These are phyloP conservation scores for Meyerozyma carpophila DNA, from an alignment of 1,139 yeast species.

Conservation along the genomic window DNA sequence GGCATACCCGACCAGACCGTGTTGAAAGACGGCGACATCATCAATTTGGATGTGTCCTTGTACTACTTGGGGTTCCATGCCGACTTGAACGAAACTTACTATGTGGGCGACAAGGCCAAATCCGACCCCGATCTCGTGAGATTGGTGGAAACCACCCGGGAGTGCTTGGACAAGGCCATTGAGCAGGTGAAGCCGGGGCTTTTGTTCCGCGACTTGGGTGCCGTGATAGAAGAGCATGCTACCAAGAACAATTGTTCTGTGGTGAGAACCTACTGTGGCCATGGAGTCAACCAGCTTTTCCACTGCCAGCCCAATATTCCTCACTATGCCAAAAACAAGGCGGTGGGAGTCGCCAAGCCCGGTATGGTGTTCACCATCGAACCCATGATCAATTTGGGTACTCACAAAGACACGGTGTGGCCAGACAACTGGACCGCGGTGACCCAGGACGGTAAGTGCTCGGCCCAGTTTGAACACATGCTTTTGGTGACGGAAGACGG, in stretches of 20 bases:
- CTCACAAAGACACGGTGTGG: constrained; percentile 80
- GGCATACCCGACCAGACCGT: constrained; percentile 92
- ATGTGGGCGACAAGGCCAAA: constrained; percentile 88
- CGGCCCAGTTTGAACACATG: constrained; percentile 97
- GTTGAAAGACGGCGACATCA: constrained; percentile 88
- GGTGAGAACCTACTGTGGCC: constrained; percentile 90
- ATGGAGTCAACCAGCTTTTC: constrained; percentile 83
- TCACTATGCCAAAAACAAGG: constrained; percentile 90
- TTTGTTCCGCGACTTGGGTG: constrained; percentile 83
- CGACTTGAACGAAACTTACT: constrained; percentile 94
- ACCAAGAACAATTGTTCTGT: constrained; percentile 74
- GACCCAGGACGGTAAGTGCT: constrained; percentile 79
- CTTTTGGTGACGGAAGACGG: constrained; percentile 90
- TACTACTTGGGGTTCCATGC: constrained; percentile 88
- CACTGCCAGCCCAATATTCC: constrained; percentile 94
- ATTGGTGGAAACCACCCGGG: constrained; percentile 92
- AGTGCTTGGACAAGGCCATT: constrained; percentile 80
- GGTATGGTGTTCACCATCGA: constrained; percentile 98
- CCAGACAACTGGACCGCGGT: constrained; percentile 98
- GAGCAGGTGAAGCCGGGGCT: constrained; percentile 86
- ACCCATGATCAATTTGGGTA: constrained; percentile 94
- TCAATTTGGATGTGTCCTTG: constrained; percentile 84
- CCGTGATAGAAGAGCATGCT: constrained; percentile 85
- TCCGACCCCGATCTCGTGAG: constrained; percentile 71
- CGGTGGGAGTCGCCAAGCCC: constrained; percentile 89